Conservation (phyloP, 805 yeast genomes). For the Suhomyces prunicola region DNA sequence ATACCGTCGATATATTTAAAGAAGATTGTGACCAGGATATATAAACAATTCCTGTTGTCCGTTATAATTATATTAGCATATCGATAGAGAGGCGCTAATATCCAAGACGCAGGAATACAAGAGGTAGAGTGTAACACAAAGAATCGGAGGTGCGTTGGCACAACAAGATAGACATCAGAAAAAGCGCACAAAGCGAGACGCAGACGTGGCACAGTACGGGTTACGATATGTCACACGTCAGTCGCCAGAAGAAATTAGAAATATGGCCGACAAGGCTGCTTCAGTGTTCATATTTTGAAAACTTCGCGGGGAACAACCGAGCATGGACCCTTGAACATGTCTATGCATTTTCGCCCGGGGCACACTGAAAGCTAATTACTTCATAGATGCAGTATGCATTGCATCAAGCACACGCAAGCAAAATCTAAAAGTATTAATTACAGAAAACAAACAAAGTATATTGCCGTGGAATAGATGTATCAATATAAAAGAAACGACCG, state of each 20-base stretch:
- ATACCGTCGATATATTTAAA: neutral
- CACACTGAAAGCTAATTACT: neutral
- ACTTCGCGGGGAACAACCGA: neutral
- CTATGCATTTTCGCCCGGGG: neutral
- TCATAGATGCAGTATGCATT: neutral
- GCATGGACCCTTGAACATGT: neutral
- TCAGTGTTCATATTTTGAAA: neutral
- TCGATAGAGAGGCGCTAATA: conserved; percentile 4
- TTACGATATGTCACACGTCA: neutral
- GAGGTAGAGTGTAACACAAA: neutral
- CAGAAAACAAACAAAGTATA: neutral
- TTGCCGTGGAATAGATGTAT: neutral
- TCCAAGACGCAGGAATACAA: conserved; percentile 2
- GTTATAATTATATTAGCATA: conserved; percentile 1
- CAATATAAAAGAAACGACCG: neutral
- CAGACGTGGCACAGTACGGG: neutral
- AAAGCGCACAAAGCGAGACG: neutral
- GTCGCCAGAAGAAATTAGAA: neutral
- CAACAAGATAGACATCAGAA: neutral
- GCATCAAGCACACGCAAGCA: neutral
- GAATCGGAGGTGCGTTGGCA: neutral
- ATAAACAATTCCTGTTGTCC: conserved; percentile 3
- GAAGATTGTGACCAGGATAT: neutral
- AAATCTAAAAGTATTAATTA: conserved; percentile 1
- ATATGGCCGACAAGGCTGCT: neutral